These are phyloP conservation scores for Cucumis sativus DNA, from an alignment of 306 rosid species.

Conservation along the genomic window Cucumber_9930_V3 NC_026660.2:22958501-22959000, in stretches of 20 bases:
- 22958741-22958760: slow-evolving; percentile 33
- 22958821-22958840: slow-evolving; percentile 8
- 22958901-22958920: background rate
- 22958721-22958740: slow-evolving; percentile 36
- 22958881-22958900: background rate
- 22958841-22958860: background rate
- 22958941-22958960: background rate
- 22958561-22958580: slow-evolving; percentile 9
- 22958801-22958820: slow-evolving; percentile 53
- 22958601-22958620: background rate
- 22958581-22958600: background rate
- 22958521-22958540: slow-evolving; percentile 64
- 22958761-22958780: slow-evolving; percentile 83
- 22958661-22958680: slow-evolving; percentile 46
- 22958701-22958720: slow-evolving; percentile 74
- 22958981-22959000: background rate
- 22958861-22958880: background rate
- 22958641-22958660: slow-evolving; percentile 82
- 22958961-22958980: background rate
- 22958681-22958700: slow-evolving; percentile 47
- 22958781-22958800: slow-evolving; percentile 61
- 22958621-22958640: slow-evolving; percentile 75
- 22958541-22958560: slow-evolving; percentile 50
- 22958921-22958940: background rate
- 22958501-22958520: slow-evolving; percentile 69